Base-by-base conservation (phyloP, 1,284 basidiomycete genomes). In the Abortiporus biennis region DNA sequence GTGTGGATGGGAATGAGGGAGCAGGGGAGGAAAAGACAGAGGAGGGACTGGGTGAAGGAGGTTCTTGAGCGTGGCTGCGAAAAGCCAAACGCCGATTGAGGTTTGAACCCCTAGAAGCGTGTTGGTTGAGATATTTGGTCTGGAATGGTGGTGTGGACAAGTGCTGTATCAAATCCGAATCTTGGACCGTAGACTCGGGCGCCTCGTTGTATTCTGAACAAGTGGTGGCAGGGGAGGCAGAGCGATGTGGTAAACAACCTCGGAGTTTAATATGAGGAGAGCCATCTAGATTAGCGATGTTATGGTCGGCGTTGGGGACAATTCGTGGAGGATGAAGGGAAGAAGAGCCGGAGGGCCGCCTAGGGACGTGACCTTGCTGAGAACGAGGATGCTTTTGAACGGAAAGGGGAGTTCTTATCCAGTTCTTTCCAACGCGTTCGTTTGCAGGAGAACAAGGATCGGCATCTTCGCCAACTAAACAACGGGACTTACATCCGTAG, bases 21-120 rank as follows among this genome's bases (percentile, higher is more conserved):
- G 34, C 31, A 35, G 36, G 43, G 43, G 47, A 23, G 40, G 37
- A 36, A 25, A 20, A 32, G 41, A 43, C 16, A 25, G 32, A 47
- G 33, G 52, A 20, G 47, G 50, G 49, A 38, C 40, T 40, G 44
- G 49, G 51, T 38, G 54, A 51, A 36, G 50, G 43, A 22, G 51
- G 42, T 50, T 48, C 54, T 54, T 57, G 52, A 51, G 51, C 31
- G 23, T 43, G 25, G 33, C 36, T 44, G 25, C 49, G 47, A 32
- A 49, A 47, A 48, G 48, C 40, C 42, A 48, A 36, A 42, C 37
- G 48, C 44, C 48, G 42, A 46, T 45, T 47, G 31, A 50, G 42
- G 44, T 33, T 58, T 56, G 55, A 55, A 55, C 54, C 46, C 45
- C 50, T 54, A 54, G 51, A 47, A 34, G 43, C 34, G 40, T 32